Conservation (phyloP, 129 eudicot species). For the Silybum marianum region DNA sequence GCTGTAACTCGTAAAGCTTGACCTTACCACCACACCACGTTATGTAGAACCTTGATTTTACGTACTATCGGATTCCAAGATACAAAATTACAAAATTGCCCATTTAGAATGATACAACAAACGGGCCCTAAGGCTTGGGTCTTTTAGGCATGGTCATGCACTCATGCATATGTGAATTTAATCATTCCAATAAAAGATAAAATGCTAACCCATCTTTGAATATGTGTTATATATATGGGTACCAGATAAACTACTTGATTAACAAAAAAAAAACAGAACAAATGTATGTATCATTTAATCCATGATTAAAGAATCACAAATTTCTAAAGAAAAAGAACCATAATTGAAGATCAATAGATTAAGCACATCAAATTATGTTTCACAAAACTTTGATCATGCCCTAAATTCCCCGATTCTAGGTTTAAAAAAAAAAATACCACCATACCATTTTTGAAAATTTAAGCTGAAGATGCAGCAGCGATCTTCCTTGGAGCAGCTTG, state of each 20-base stretch:
- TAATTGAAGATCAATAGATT: not conserved
- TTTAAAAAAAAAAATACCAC: not conserved
- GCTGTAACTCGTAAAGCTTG: no score
- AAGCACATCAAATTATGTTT: not conserved
- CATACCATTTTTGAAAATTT: not conserved
- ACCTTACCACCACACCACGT: no score
- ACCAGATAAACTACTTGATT: not conserved
- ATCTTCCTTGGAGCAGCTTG: constrained; percentile 63
- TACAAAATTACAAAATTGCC: no score
- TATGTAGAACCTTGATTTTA: no score
- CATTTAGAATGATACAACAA: no score
- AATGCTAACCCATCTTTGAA: not conserved
- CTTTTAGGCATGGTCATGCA: not conserved
- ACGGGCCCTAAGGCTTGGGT: no score
- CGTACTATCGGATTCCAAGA: no score
- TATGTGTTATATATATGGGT: not conserved
- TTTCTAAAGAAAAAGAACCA: constrained; percentile 8
- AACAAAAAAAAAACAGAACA: not conserved
- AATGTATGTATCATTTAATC: not conserved
- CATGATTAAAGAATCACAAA: not conserved
- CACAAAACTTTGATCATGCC: not conserved
- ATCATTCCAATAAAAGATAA: not conserved
- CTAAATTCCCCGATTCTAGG: not conserved
- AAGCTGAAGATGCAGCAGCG: constrained; percentile 31
- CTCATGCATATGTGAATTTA: not conserved